phyloP scores from a whole-genome alignment of 768 basidiomycete species.

The Mycena haematopus region DNA sequence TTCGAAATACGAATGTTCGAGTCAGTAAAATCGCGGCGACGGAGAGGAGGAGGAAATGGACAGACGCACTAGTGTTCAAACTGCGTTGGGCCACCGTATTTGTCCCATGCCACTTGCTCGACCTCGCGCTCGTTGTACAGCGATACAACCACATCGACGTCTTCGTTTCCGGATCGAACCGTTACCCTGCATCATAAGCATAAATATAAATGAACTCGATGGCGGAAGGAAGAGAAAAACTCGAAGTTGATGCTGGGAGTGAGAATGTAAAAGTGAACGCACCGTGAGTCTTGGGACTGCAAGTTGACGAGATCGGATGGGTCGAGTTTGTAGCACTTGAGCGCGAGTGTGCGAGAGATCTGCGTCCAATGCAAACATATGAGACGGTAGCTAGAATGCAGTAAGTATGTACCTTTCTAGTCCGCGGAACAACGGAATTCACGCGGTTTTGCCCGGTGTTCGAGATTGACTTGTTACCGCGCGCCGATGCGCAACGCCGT shows the following conservation, averaged over 20 bases:
- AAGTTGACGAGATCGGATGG: slow-evolving; percentile 6
- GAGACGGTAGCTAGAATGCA: no score
- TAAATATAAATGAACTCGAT: no score
- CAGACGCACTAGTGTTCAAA: slow-evolving; percentile 26
- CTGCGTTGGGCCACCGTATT: slow-evolving; percentile 33
- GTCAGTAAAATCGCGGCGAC: no score
- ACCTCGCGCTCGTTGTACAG: slow-evolving; percentile 32
- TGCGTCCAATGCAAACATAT: background rate
- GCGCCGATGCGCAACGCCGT: no score
- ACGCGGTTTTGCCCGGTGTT: no score
- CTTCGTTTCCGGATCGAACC: background rate
- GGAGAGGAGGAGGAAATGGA: no score
- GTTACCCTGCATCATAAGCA: background rate
- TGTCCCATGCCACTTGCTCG: slow-evolving; percentile 34
- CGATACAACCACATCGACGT: background rate
- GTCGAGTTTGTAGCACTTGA: slow-evolving; percentile 9
- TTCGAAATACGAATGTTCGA: background rate
- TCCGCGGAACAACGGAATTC: no score
- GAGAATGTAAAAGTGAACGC: background rate
- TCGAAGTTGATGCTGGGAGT: no score
- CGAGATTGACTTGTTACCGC: no score
- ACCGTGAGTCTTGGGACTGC: background rate
- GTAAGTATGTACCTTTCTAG: no score
- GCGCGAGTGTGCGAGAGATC: slow-evolving; percentile 11
- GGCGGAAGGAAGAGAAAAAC: no score